Evolutionary conservation across 2,329 filamentous ascomycete genomes (phyloP).

Genomic region (Penicillium paneum): DNA sequence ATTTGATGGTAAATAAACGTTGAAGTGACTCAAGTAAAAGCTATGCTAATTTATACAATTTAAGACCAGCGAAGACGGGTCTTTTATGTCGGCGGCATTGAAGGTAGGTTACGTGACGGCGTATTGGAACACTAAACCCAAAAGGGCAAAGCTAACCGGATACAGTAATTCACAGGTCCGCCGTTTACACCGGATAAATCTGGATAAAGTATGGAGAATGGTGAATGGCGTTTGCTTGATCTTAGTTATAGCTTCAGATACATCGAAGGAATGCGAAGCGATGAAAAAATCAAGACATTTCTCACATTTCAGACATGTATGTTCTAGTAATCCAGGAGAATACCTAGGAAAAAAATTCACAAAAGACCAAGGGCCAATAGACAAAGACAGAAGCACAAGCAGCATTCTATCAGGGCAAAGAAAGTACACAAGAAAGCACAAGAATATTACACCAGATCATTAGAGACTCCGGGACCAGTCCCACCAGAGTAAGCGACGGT

Average conservation of each 20-base stretch:
- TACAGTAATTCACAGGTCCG: too few species aligned
- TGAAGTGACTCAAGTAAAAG: too few species aligned
- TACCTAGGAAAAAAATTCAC: neutral
- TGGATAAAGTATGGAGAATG: too few species aligned
- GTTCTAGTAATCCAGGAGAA: conserved; percentile 5
- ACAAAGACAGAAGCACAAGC: conserved; percentile 5
- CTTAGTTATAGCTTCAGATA: neutral
- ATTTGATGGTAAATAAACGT: too few species aligned
- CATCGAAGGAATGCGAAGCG: neutral
- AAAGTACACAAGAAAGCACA: conserved; percentile 11
- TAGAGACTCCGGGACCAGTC: conserved; percentile 21
- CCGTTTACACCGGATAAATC: too few species aligned
- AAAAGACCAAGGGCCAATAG: conserved; percentile 1
- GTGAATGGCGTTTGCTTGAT: neutral
- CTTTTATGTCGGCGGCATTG: too few species aligned
- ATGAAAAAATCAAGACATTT: neutral
- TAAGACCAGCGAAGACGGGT: too few species aligned
- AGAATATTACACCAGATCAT: conserved; percentile 24
- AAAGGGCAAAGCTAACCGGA: too few species aligned
- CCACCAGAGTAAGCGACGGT: conserved; percentile 11
- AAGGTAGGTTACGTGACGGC: too few species aligned
- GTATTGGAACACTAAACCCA: too few species aligned
- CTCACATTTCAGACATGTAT: conserved; percentile 7
- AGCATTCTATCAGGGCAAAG: conserved; percentile 9
- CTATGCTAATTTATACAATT: too few species aligned